These are phyloP conservation scores for Phytophthora crassamura DNA, from an alignment of 352 stramenopile species.

Conservation along the genomic window DNA sequence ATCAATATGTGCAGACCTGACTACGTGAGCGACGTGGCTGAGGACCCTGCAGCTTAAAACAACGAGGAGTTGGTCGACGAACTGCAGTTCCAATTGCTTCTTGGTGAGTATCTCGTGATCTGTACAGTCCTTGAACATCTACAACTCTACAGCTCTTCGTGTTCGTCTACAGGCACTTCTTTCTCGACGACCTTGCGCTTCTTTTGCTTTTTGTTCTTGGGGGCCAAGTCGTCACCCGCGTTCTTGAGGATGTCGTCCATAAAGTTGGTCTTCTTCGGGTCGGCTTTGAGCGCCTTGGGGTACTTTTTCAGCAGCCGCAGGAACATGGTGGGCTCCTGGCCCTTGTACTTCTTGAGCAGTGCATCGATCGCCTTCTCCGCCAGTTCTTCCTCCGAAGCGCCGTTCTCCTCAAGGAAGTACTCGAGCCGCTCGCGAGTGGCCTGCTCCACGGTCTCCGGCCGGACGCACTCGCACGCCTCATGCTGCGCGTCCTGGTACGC, in stretches of 20 bases:
- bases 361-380: slow-evolving; percentile 48
- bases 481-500: slow-evolving; percentile 70
- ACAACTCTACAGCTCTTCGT: slow-evolving; percentile 38
- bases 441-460: slow-evolving; percentile 24
- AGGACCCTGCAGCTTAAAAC: slow-evolving; percentile 32
- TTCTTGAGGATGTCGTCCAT: slow-evolving; percentile 62
- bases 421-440: slow-evolving; percentile 56
- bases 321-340: slow-evolving; percentile 69
- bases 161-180: slow-evolving; percentile 37
- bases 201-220: slow-evolving; percentile 32
- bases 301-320: slow-evolving; percentile 65
- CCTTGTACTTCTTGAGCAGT: slow-evolving; percentile 74
- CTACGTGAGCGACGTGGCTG: slow-evolving; percentile 73
- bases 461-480: slow-evolving; percentile 75
- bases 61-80: slow-evolving; percentile 3
- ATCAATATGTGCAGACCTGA: slow-evolving; percentile 84
- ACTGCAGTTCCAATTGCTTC: slow-evolving; percentile 2
- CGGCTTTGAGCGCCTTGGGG: slow-evolving; percentile 57
- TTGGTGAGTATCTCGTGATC: not conserved
- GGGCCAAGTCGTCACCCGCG: slow-evolving; percentile 7
- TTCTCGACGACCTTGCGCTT: slow-evolving; percentile 24
- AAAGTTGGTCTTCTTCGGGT: slow-evolving; percentile 56
- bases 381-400: slow-evolving; percentile 48
- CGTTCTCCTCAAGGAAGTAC: slow-evolving; percentile 60
- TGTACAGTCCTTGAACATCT: not conserved